Conservation (phyloP, 371 early-diverging fungal genomes). For the Circinella minor region DNA sequence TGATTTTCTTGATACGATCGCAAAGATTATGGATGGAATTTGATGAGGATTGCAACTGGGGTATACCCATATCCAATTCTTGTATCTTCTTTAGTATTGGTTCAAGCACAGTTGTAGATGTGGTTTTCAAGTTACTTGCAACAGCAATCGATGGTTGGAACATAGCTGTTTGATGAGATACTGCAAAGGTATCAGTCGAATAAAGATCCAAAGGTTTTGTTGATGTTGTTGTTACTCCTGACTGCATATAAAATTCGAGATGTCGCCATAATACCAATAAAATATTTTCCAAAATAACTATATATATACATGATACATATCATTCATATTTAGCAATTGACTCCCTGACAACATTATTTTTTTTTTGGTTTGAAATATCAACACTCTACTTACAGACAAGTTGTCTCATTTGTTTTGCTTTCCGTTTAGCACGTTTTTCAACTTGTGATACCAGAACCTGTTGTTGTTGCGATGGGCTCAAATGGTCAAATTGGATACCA, state of each 20-base stretch:
- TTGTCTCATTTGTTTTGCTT: constrained; percentile 28
- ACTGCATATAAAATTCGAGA: constrained; percentile 35
- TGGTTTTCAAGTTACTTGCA: constrained; percentile 18
- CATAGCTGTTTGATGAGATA: constrained; percentile 27
- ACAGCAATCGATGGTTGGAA: constrained; percentile 34
- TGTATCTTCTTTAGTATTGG: constrained; percentile 31
- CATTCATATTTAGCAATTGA: too few species aligned
- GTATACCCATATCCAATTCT: constrained; percentile 23
- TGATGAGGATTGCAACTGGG: constrained; percentile 10
- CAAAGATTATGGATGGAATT: constrained; percentile 7
- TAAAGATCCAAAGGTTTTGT: constrained; percentile 15
- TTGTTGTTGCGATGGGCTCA: constrained; percentile 37
- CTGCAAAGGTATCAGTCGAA: constrained; percentile 28
- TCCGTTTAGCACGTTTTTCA: constrained; percentile 18
- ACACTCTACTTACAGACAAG: constrained; percentile 22
- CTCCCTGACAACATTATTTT: too few species aligned
- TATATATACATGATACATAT: too few species aligned
- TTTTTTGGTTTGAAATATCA: not conserved
- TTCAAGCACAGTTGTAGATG: constrained; percentile 19
- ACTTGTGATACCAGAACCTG: constrained; percentile 34
- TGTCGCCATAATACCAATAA: constrained; percentile 42
- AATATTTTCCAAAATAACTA: constrained; percentile 33
- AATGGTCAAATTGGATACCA: constrained; percentile 32
- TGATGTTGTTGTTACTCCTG: constrained; percentile 10
- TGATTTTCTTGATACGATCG: constrained; percentile 9